These are phyloP conservation scores for Filobasidium floriforme DNA, from an alignment of 768 basidiomycete species.

Conservation along the genomic window DNA sequence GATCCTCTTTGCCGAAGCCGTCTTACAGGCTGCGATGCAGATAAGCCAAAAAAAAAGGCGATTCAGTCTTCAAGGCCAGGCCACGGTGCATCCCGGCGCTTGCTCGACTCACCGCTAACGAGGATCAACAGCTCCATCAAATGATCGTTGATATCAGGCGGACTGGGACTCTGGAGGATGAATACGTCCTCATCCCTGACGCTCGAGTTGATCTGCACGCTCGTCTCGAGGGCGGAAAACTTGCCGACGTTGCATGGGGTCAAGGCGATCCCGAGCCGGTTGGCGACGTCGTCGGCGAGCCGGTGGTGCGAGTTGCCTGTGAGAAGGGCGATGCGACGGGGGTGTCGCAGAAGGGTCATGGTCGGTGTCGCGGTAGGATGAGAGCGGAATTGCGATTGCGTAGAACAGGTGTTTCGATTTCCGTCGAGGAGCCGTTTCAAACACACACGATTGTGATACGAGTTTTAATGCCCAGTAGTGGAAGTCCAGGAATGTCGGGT, in stretches of 20 bases:
- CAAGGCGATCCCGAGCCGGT: constrained; percentile 79
- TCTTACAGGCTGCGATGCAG: constrained; percentile 64
- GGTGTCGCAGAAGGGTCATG: constrained; percentile 1
- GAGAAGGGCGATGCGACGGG: constrained; percentile 10
- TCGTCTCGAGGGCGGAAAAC: constrained; percentile 84
- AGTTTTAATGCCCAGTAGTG: no score
- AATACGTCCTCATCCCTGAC: constrained; percentile 98
- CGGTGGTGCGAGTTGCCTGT: constrained; percentile 91
- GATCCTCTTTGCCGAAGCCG: constrained; percentile 94
- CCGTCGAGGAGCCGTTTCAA: no score
- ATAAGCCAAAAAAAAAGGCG: not conserved
- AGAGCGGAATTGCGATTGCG: not conserved
- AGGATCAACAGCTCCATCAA: constrained; percentile 98
- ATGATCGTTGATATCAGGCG: constrained; percentile 65
- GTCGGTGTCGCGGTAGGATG: not conserved
- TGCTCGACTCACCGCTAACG: constrained; percentile 61
- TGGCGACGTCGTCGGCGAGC: constrained; percentile 82
- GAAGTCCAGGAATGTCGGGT: no score
- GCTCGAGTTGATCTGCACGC: constrained; percentile 83
- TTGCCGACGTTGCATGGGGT: constrained; percentile 79
- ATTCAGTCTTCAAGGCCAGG: no score
- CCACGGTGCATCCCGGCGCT: no score
- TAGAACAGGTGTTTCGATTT: not conserved
- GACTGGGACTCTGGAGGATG: constrained; percentile 65
- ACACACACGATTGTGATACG: no score